A percentile compares a stretch with the other conserved stretches of the same genome.
These are phyloP conservation scores for Corymbia maculata DNA, from an alignment of 345 rosid genomes.

Conservation along the genomic window DNA sequence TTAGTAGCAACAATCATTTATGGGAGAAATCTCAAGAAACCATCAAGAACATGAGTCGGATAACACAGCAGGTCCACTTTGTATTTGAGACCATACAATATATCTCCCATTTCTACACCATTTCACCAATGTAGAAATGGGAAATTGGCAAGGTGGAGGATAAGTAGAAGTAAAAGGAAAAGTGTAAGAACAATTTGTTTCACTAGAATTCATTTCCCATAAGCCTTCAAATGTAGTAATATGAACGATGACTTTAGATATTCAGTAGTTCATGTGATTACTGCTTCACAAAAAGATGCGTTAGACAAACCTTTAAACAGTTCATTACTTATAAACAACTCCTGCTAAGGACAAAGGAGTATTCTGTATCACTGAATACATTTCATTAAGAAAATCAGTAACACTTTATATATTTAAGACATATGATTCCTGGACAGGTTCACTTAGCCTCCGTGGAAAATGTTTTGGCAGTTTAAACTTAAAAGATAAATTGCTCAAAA, in stretches of 20 bases:
- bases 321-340: background rate
- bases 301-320: background rate
- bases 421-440: background rate
- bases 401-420: background rate
- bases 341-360: background rate
- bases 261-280: background rate
- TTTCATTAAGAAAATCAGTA: background rate
- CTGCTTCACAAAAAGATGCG: background rate
- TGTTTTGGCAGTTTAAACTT: background rate
- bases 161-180: background rate
- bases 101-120: background rate
- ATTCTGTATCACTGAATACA: background rate
- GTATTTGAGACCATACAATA: background rate
- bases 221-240: background rate
- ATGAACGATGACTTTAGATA: background rate
- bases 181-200: background rate
- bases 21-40: background rate
- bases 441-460: background rate
- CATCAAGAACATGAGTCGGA: background rate
- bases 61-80: background rate
- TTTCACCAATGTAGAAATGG: background rate
- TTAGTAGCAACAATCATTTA: background rate
- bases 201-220: background rate
- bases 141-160: background rate
- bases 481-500: background rate